phyloP scores from a whole-genome alignment of 1,139 yeast genomes.

The Yueomyces sp. region DNA sequence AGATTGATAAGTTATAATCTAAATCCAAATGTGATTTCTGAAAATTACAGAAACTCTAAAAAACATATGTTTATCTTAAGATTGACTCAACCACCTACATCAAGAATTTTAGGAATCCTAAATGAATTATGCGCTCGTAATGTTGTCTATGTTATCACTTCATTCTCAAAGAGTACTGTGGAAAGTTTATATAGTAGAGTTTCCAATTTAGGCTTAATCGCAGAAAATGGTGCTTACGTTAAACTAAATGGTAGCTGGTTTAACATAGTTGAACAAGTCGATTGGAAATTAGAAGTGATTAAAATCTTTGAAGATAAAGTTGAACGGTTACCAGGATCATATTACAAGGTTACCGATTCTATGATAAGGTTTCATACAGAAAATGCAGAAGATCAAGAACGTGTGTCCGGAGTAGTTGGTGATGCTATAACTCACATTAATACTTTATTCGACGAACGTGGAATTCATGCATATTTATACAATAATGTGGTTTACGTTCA shows the following conservation, averaged over 20 bases:
- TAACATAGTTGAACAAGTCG: conserved; percentile 42
- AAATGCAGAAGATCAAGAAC: conserved; percentile 52
- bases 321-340: conserved; percentile 73
- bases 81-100: conserved; percentile 35
- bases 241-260: conserved; percentile 49
- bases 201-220: conserved; percentile 66
- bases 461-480: conserved; percentile 68
- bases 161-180: conserved; percentile 48
- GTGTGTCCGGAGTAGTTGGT: conserved; percentile 61
- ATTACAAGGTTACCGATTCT: conserved; percentile 60
- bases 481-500: conserved; percentile 62
- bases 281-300: conserved; percentile 46
- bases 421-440: conserved; percentile 79
- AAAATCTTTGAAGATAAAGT: conserved; percentile 53
- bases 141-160: conserved; percentile 59
- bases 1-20: conserved; percentile 27
- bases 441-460: conserved; percentile 50
- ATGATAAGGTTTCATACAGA: conserved; percentile 68
- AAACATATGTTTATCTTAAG: conserved; percentile 45
- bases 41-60: conserved; percentile 23
- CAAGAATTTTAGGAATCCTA: conserved; percentile 37
- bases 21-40: conserved; percentile 30
- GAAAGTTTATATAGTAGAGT: conserved; percentile 58
- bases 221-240: conserved; percentile 76
- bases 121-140: conserved; percentile 41